Base-by-base conservation (phyloP, 305 asterid genomes). In the Rubia balearica region DNA sequence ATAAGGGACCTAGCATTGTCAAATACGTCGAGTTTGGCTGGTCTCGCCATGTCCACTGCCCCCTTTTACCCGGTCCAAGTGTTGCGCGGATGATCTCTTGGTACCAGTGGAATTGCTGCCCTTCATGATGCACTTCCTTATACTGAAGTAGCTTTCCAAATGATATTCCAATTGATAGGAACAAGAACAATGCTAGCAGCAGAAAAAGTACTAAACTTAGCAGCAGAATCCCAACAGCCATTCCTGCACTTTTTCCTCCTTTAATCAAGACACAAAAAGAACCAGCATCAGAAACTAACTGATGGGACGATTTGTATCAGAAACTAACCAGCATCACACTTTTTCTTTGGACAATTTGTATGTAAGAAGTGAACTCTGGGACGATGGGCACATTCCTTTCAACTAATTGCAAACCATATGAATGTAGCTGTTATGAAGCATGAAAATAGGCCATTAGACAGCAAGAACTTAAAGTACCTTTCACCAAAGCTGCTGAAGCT, bases 41-140 rank as follows among this genome's bases (percentile, higher is more conserved):
- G 77, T 83, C 87, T 65, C 82, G 91, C 98, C 98, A 94, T 57
- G 96, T 85, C 98, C 98, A 94, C 61, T 91, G 98, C 75, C 98
- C 98, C 82, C 96, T 74, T 80, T 94, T 94, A 9, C 97, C 98
- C 0, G 97, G 98, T 67, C 98, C 97, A 46, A 94, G 76, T 27
- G 96, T 89, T 8, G 85, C 95, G 42, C 97, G 89, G 53, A 94
- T 71, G 8, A 94, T 75, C 74, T 91, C 99, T 68, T 91, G 95
- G 74, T 91, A 94, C 97, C 97, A 94, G 76, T 89, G 96, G 70
- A 83, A 85, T 67, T 73, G 65, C 77, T 80, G 82, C 7, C 91
- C 96, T 64, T 61, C 95, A 57, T 85, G 86, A 78, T 91, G 99
- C 22, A 94, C 89, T 62, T 94, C 99, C 74, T 91, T 89, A 73